Base-by-base conservation (phyloP, 208 protist species). In the Herpetomonas samuelpessoai region DNA sequence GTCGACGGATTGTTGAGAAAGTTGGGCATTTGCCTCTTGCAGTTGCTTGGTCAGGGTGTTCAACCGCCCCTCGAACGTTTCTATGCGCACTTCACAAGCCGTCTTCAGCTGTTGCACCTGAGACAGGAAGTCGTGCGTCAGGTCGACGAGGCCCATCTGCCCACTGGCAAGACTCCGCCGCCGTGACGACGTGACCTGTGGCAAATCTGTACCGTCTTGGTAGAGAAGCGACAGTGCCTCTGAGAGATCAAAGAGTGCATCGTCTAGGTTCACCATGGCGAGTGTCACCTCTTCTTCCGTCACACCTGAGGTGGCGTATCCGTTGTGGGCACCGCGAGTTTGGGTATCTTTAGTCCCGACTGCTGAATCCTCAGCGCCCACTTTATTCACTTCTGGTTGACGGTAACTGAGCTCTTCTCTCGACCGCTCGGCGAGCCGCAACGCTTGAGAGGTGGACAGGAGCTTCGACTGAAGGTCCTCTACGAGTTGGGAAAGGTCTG, bases 401-500 rank as follows among this genome's bases (percentile, higher is more conserved):
- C n/a, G n/a, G n/a, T n/a, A n/a, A n/a, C n/a, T n/a, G n/a, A n/a
- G n/a, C n/a, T n/a, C n/a, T n/a, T n/a, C n/a, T n/a, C n/a, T n/a
- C n/a, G n/a, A n/a, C n/a, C n/a, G n/a, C n/a, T n/a, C n/a, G n/a
- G n/a, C n/a, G n/a, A n/a, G n/a, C n/a, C n/a, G n/a, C n/a, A n/a
- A 22, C 4, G 25, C 16, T 7, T 38, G 3, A 14, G 49, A 52
- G 7, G 62, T 48, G 1, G 39, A 59, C 24, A 44, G 41, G 18
- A 72, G 49, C 21, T 83, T 68, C 14, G 61, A 57, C 26, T 69
- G 68, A 7, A 86, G 58, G 2, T 29, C 58, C 27, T 81, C 77
- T 9, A 91, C 29, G 26, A 65, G 65, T 22, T 54, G 65, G 16
- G 76, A 81, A 44, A 91, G 64, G 38, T 80, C 74, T 6, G 85